phyloP scores from a whole-genome alignment of 306 rosid genomes.

The Quercus variabilis region DNA sequence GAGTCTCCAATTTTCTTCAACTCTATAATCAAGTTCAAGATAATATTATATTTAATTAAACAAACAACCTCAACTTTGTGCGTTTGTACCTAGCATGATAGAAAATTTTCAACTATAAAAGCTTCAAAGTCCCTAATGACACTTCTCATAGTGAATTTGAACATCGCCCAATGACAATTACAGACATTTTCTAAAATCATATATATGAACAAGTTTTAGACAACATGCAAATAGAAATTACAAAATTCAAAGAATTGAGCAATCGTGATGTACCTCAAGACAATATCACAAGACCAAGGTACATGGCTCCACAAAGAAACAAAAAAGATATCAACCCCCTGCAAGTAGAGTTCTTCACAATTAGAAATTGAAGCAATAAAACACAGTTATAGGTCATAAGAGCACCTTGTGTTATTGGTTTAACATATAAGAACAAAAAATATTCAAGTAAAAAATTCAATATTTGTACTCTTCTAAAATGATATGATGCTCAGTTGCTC shows the following conservation, averaged over 20 bases:
- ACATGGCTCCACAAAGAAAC: slow-evolving; percentile 60
- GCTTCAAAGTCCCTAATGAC: neutral
- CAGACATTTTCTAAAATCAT: neutral
- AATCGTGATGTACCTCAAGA: slow-evolving; percentile 34
- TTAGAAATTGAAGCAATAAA: neutral
- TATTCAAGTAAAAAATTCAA: neutral
- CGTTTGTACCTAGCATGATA: neutral
- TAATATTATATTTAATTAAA: too few species aligned
- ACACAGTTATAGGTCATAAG: neutral
- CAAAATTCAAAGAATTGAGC: neutral
- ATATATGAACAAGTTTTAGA: neutral
- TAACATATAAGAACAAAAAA: neutral
- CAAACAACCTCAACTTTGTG: neutral
- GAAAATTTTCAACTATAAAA: neutral
- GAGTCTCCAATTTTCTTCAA: too few species aligned
- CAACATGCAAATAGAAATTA: neutral
- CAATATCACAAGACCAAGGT: slow-evolving; percentile 57
- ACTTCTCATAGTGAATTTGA: neutral
- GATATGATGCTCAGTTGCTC: slow-evolving; percentile 17
- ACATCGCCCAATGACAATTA: neutral
- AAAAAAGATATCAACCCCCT: slow-evolving; percentile 58
- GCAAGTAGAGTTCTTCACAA: slow-evolving; percentile 12
- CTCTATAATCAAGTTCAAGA: too few species aligned
- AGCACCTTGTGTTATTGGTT: neutral
- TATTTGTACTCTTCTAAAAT: neutral